These are phyloP conservation scores for Houttuynia cordata DNA, from an alignment of 164 flowering plant genomes.

Conservation along the genomic window DNA sequence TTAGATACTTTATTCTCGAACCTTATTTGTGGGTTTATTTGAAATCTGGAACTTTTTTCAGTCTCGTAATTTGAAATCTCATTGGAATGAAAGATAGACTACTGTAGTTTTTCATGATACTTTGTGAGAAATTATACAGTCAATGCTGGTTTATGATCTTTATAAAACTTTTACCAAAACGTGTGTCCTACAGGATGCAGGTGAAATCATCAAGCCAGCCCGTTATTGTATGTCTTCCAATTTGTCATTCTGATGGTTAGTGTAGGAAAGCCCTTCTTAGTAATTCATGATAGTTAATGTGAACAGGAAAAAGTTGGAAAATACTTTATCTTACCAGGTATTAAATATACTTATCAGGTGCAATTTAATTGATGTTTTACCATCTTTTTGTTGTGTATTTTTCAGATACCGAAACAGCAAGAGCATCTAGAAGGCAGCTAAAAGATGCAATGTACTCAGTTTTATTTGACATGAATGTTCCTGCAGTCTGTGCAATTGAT, in stretches of 20 bases:
- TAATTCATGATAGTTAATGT: neutral
- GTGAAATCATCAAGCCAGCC: constrained; percentile 69
- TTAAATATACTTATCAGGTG: too few species aligned
- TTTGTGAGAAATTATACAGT: too few species aligned
- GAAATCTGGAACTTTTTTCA: neutral
- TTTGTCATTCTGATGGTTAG: constrained; percentile 82
- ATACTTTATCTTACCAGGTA: neutral
- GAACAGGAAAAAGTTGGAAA: neutral
- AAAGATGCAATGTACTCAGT: constrained; percentile 57
- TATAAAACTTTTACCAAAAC: neutral
- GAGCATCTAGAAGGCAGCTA: constrained; percentile 69
- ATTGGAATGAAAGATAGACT: too few species aligned
- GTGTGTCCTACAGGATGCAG: constrained; percentile 65
- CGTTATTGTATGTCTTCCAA: constrained; percentile 60
- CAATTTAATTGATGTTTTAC: neutral
- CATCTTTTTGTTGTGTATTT: neutral
- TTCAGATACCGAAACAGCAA: constrained; percentile 73
- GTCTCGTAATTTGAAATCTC: neutral
- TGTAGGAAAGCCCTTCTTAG: neutral
- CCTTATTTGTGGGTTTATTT: neutral
- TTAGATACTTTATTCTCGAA: neutral
- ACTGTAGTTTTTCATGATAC: neutral
- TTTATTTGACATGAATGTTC: constrained; percentile 85
- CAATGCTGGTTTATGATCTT: too few species aligned
- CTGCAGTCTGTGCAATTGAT: too few species aligned